Percentiles rank a stretch among this genome's conserved stretches.
Evolutionary conservation across 2,329 filamentous ascomycete genomes (phyloP).

Genomic region (Eutypa lata): DNA sequence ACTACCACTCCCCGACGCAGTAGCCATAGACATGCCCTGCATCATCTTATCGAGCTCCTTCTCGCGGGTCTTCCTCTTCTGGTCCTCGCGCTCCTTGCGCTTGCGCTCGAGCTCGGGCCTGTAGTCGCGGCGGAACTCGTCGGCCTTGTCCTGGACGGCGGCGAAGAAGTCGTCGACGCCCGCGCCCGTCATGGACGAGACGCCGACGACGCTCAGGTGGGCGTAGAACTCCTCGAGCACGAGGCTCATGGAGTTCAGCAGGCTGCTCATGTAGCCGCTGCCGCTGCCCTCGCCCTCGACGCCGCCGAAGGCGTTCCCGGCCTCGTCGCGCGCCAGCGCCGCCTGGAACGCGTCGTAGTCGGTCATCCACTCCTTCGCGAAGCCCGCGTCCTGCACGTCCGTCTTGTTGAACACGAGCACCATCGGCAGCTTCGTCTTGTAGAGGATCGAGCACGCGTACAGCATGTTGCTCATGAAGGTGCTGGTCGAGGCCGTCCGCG

Average conservation of each 20-base stretch:
- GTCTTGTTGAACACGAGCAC: slow-evolving; percentile 99
- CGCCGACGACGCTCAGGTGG: slow-evolving; percentile 87
- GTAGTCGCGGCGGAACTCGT: slow-evolving; percentile 88
- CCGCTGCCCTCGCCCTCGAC: slow-evolving; percentile 68
- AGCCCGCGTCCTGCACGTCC: slow-evolving; percentile 85
- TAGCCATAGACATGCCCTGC: slow-evolving; percentile 73
- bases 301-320: slow-evolving; percentile 71
- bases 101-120: slow-evolving; percentile 84
- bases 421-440: slow-evolving; percentile 98
- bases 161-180: slow-evolving; percentile 93
- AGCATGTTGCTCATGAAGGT: slow-evolving; percentile 99
- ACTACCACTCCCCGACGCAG: slow-evolving; percentile 16
- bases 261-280: slow-evolving; percentile 92
- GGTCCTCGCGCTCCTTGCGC: slow-evolving; percentile 69
- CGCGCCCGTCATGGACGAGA: slow-evolving; percentile 87
- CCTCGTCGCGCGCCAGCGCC: slow-evolving; percentile 77
- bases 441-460: slow-evolving; percentile 96
- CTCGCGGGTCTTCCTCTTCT: slow-evolving; percentile 69
- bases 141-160: slow-evolving; percentile 80
- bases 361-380: slow-evolving; percentile 99
- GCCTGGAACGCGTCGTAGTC: slow-evolving; percentile 95
- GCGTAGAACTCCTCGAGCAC: slow-evolving; percentile 98
- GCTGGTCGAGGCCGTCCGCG: slow-evolving; percentile 84
- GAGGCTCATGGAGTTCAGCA: slow-evolving; percentile 96
- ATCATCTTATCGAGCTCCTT: slow-evolving; percentile 89